A percentile compares a stretch with the other conserved stretches of the same genome.
Conservation (phyloP, 1,284 basidiomycete species). For the Cryptococcus deneoformans region DNA sequence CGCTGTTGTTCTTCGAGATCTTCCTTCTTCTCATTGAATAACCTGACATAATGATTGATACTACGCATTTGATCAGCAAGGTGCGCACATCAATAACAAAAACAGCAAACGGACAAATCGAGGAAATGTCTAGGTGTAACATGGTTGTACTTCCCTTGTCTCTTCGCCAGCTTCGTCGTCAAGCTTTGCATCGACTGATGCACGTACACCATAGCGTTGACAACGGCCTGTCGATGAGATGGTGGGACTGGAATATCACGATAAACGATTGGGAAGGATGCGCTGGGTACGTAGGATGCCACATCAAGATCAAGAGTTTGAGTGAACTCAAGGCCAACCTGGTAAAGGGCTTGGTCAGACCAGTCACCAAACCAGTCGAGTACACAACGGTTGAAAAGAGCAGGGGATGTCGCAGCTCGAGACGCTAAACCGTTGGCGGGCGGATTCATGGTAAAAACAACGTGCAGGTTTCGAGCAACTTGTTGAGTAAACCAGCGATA, state of each 20-base stretch:
- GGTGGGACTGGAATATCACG: conserved; percentile 77
- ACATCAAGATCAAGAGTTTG: conserved; percentile 85
- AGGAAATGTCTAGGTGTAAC: conserved; percentile 98
- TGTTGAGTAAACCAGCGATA: conserved; percentile 98
- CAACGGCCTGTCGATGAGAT: conserved; percentile 67
- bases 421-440: conserved; percentile 93
- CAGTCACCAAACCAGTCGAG: conserved; percentile 98
- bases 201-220: conserved; percentile 91
- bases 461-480: conserved; percentile 93
- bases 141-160: conserved; percentile 92
- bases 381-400: conserved; percentile 96
- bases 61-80: conserved; percentile 49
- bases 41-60: conserved; percentile 95
- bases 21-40: conserved; percentile 97
- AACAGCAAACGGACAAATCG: conserved; percentile 75
- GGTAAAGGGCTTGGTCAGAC: conserved; percentile 96
- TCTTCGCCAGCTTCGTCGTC: conserved; percentile 82
- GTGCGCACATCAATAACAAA: neutral
- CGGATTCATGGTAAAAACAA: conserved; percentile 99
- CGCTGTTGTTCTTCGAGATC: conserved; percentile 98
- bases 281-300: conserved; percentile 70
- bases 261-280: conserved; percentile 83
- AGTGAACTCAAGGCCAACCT: conserved; percentile 95
- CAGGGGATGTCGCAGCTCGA: conserved; percentile 94
- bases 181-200: conserved; percentile 88